Evolutionary conservation across 1,139 yeast species (phyloP).

Genomic region (Arxiozyma slooffiae): DNA sequence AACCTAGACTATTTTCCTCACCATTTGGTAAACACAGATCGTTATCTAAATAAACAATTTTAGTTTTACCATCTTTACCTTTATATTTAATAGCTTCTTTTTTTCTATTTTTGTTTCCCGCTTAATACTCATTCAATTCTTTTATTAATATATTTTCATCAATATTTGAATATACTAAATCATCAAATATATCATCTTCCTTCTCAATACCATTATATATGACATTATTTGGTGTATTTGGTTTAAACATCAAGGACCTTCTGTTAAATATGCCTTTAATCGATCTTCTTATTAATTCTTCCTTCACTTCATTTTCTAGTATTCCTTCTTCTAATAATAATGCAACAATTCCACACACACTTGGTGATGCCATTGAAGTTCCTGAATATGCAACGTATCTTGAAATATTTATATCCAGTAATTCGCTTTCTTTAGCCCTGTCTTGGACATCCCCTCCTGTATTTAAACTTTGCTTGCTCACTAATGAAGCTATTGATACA

Average conservation of each 20-base stretch:
- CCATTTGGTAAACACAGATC: slow-evolving; percentile 7
- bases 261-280: slow-evolving; percentile 32
- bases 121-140: slow-evolving; percentile 13
- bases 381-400: slow-evolving; percentile 47
- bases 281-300: slow-evolving; percentile 33
- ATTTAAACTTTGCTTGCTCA: slow-evolving; percentile 8
- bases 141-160: slow-evolving; percentile 18
- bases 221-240: slow-evolving; percentile 40
- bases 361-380: slow-evolving; percentile 83
- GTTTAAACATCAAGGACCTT: slow-evolving; percentile 33
- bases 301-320: slow-evolving; percentile 33
- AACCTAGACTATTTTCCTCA: not conserved
- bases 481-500: slow-evolving; percentile 41
- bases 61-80: not conserved
- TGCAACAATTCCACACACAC: slow-evolving; percentile 66
- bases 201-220: slow-evolving; percentile 34
- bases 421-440: not conserved
- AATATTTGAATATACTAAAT: slow-evolving; percentile 19
- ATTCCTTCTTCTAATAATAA: slow-evolving; percentile 52
- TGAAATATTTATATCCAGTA: not conserved
- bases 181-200: slow-evolving; percentile 22
- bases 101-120: not conserved
- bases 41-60: slow-evolving; percentile 5
- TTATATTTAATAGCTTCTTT: not conserved
- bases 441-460: too few species aligned